Percentiles rank a stretch among this genome's conserved stretches.
Conservation (phyloP, 352 stramenopile genomes). For the Phytophthora rubi region DNA sequence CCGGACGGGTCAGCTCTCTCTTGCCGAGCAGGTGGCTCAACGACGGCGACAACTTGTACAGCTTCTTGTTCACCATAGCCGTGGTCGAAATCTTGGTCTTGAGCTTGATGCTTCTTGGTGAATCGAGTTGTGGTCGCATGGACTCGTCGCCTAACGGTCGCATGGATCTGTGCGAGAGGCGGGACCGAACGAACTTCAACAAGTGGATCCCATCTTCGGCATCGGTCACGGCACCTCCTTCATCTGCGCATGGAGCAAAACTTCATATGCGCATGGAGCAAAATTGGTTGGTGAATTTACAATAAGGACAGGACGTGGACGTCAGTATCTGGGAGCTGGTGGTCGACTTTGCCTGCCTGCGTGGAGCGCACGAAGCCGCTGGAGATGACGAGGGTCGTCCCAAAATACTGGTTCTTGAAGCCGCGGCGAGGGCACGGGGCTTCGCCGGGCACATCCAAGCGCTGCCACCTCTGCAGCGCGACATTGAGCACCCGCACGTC, state of each 20-base stretch:
- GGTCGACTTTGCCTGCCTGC: constrained; percentile 48
- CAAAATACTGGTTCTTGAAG: constrained; percentile 86
- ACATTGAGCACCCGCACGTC: constrained; percentile 59
- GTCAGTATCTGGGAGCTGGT: constrained; percentile 66
- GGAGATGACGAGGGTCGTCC: constrained; percentile 75
- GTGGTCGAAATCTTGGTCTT: neutral
- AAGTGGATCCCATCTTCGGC: neutral
- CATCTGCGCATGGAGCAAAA: neutral
- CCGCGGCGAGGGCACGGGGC: constrained; percentile 62
- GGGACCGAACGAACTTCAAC: neutral
- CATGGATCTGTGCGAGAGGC: neutral
- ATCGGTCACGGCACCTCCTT: neutral
- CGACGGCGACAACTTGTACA: constrained; percentile 72
- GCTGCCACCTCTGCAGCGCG: constrained; percentile 39
- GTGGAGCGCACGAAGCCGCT: constrained; percentile 67
- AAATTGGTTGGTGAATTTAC: neutral
- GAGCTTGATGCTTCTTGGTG: neutral
- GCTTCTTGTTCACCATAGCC: constrained; percentile 35
- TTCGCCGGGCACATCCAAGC: constrained; percentile 39
- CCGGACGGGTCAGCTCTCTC: constrained; percentile 66
- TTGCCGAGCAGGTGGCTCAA: constrained; percentile 73
- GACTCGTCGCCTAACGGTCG: neutral
- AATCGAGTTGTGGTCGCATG: neutral
- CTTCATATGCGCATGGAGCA: neutral
- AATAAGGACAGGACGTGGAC: constrained; percentile 55